These are phyloP conservation scores for Ramichloridium luteum DNA, from an alignment of 2,329 filamentous ascomycete species.

Conservation along the genomic window DNA sequence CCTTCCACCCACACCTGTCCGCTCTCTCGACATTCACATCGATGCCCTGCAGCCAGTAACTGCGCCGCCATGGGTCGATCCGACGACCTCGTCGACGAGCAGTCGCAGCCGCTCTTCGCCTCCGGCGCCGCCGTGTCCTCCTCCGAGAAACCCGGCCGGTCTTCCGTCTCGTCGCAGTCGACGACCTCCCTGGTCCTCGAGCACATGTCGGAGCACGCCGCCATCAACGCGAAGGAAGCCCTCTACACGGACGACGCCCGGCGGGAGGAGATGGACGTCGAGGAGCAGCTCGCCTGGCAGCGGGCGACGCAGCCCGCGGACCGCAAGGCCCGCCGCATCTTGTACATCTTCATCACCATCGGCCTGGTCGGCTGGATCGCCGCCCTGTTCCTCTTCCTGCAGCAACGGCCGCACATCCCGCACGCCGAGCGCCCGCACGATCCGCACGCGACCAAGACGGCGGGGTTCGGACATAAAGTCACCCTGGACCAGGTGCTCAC, in stretches of 20 bases:
- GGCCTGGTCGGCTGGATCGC: constrained; percentile 57
- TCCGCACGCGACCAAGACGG: constrained; percentile 49
- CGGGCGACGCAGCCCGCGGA: constrained; percentile 44
- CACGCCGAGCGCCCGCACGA: constrained; percentile 54
- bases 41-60: too few relatives aligned
- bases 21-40: too few relatives aligned
- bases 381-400: constrained; percentile 55
- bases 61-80: constrained; percentile 12
- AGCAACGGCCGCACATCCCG: constrained; percentile 53
- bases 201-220: constrained; percentile 48
- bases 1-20: too few relatives aligned
- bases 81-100: constrained; percentile 27
- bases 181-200: constrained; percentile 76
- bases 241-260: constrained; percentile 24
- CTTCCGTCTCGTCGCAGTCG: constrained; percentile 62
- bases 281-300: constrained; percentile 36
- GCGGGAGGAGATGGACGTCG: constrained; percentile 37
- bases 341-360: constrained; percentile 49
- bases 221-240: constrained; percentile 36
- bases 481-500: constrained; percentile 58
- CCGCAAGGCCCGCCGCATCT: constrained; percentile 47
- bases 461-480: constrained; percentile 58
- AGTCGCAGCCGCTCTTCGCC: constrained; percentile 33
- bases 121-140: constrained; percentile 23
- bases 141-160: constrained; percentile 23